Conservation (phyloP, 2,329 filamentous ascomycete species). For the Aspergillus sp. region DNA sequence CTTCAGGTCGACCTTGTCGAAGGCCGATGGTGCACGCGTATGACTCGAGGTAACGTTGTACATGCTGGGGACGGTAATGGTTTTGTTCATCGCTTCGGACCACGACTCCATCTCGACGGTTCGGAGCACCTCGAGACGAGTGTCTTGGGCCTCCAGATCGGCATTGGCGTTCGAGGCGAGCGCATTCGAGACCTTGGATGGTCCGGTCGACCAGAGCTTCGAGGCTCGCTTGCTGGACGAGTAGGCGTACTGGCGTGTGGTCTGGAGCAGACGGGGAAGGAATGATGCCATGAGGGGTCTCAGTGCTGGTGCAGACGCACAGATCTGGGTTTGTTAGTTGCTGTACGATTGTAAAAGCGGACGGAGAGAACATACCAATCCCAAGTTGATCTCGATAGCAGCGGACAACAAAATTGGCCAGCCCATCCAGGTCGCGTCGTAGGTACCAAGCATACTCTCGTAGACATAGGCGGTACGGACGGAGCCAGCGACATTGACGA, state of each 20-base stretch:
- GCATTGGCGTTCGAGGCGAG: constrained; percentile 1
- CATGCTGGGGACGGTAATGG: constrained; percentile 8
- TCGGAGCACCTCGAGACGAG: constrained; percentile 26
- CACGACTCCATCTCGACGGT: constrained; percentile 32
- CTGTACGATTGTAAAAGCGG: not conserved
- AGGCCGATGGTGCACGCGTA: constrained; percentile 8
- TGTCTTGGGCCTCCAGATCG: constrained; percentile 4
- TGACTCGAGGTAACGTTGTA: constrained; percentile 14
- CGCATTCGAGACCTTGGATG: constrained; percentile 15
- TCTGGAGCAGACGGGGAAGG: constrained; percentile 25
- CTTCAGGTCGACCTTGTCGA: constrained; percentile 14
- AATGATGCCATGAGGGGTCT: constrained; percentile 28
- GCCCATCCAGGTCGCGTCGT: constrained; percentile 29
- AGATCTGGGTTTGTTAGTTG: constrained; percentile 21
- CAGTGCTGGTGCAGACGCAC: constrained; percentile 31
- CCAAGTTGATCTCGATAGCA: constrained; percentile 28
- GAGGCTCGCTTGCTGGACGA: constrained; percentile 14
- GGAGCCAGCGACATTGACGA: constrained; percentile 30
- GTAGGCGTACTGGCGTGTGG: constrained; percentile 15
- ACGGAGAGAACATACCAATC: constrained; percentile 21
- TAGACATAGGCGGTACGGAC: constrained; percentile 30
- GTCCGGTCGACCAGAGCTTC: constrained; percentile 17
- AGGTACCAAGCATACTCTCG: constrained; percentile 25
- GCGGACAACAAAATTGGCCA: constrained; percentile 28
- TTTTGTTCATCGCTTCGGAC: constrained; percentile 17